Base-by-base conservation (phyloP, 768 basidiomycete species). In the Filobasidium floriforme region DNA sequence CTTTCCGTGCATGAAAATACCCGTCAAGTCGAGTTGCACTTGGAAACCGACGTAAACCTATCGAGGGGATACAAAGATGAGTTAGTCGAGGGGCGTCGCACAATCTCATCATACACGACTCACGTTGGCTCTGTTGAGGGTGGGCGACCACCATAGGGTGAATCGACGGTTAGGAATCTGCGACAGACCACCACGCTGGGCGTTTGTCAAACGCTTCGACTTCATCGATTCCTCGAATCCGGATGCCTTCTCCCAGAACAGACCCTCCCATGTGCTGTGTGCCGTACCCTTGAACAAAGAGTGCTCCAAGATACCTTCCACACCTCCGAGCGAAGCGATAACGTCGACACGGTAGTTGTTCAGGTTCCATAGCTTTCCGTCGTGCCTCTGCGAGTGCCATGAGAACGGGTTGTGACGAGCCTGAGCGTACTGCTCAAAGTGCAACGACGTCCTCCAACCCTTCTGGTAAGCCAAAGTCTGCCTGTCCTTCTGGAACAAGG, bases 321-420 rank as follows among this genome's bases (percentile, higher is more conserved):
- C 75, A 70, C 75, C 76, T 63, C 75, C 74, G 19, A 76, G 63
- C 40, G 66, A 62, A 59, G 93, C 92, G 71, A 97, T 98, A 32
- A 96, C 93, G 76, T 99, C 96, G 60, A 98, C 92, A 68, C 96
- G 89, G 81, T 98, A 99, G 79, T 93, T 93, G 82, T 97, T 97
- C 63, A 99, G 81, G 5, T 49, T 5, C 92, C 92, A 96, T 4
- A 97, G 81, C 77, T 97, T 96, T 59, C 90, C 92, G 71, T 94
- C 92, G 69, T 96, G 94, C 7, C 96, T 86, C 76, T 97, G 93
- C 9, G 89, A 92, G 9, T 94, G 98, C 96, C 96, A 99, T 90
- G 90, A 92, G 86, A 97, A 98, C 0, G 94, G 96, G 75, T 96
- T 96, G 76, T 88, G 90, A 70, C 75, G 69, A 4, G 65, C 70